phyloP scores from a whole-genome alignment of 176 grass and related monocot genomes.

The Aechmea fasciata region DNA sequence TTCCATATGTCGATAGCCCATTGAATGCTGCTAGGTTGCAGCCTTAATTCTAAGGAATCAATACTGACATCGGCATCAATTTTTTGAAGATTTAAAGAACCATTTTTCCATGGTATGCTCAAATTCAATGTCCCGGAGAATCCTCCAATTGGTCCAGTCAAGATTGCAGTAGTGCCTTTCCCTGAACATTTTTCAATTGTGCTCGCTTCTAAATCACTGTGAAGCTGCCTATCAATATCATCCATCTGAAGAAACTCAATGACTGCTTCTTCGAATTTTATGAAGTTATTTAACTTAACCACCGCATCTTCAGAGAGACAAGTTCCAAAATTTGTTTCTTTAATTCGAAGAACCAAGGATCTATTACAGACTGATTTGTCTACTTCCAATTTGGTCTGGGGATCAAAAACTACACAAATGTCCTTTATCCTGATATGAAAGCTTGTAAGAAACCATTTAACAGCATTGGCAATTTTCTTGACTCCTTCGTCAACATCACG shows the following conservation, averaged over 20 bases:
- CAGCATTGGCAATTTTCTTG: slow-evolving; percentile 79
- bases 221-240: slow-evolving; percentile 37
- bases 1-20: slow-evolving; percentile 56
- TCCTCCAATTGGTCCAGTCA: slow-evolving; percentile 74
- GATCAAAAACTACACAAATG: slow-evolving; percentile 79
- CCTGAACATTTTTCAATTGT: slow-evolving; percentile 23
- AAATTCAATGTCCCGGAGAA: slow-evolving; percentile 81
- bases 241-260: slow-evolving; percentile 94
- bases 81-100: slow-evolving; percentile 62
- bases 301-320: slow-evolving; percentile 44
- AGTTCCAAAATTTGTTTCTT: slow-evolving; percentile 82
- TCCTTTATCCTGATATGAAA: slow-evolving; percentile 80
- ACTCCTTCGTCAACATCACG: slow-evolving; percentile 89
- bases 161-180: slow-evolving; percentile 48
- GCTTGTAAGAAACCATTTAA: slow-evolving; percentile 86
- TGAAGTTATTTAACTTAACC: slow-evolving; percentile 73
- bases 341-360: slow-evolving; percentile 73
- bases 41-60: slow-evolving; percentile 61
- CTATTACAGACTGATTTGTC: slow-evolving; percentile 32
- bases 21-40: slow-evolving; percentile 61
- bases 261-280: slow-evolving; percentile 61
- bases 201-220: slow-evolving; percentile 35
- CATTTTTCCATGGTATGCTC: slow-evolving; percentile 95
- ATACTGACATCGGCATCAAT: slow-evolving; percentile 71
- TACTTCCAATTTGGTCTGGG: slow-evolving; percentile 35